These are phyloP conservation scores for Fragilariopsis cylindrus DNA, from an alignment of 108 stramenopile species.

Conservation along the genomic window DNA sequence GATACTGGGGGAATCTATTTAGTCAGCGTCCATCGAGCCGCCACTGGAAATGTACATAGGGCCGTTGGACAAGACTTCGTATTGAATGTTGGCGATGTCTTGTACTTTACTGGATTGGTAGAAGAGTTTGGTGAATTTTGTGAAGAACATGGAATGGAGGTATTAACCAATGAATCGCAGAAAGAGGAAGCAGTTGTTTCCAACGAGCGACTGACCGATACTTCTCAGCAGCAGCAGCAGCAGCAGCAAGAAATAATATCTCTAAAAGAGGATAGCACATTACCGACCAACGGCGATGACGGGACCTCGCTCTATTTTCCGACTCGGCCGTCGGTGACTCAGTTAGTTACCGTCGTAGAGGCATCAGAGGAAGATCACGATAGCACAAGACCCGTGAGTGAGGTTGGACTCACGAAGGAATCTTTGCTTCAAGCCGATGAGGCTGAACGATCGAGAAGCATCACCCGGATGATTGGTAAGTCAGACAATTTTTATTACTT, in stretches of 20 bases:
- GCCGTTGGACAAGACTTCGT: conserved; percentile 90
- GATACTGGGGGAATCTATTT: conserved; percentile 83
- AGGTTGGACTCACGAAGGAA: conserved; percentile 45
- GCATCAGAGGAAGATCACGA: conserved; percentile 1
- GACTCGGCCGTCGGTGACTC: background rate
- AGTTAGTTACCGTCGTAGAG: conserved; percentile 4
- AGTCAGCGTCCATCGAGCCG: conserved; percentile 78
- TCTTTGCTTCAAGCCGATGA: conserved; percentile 49
- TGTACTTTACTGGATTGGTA: conserved; percentile 86
- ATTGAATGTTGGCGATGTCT: conserved; percentile 77
- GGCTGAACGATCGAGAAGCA: conserved; percentile 50
- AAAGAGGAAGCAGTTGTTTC: conserved; percentile 10
- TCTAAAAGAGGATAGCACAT: conserved; percentile 24
- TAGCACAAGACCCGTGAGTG: conserved; percentile 10
- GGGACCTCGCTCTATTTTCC: background rate
- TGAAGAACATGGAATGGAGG: conserved; percentile 79
- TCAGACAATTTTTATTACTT: background rate
- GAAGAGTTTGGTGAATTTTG: conserved; percentile 85
- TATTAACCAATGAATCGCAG: conserved; percentile 73
- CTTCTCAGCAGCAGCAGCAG: background rate
- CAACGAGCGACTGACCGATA: conserved; percentile 7
- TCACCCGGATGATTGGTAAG: conserved; percentile 71
- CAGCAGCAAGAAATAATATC: conserved; percentile 19
- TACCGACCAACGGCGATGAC: background rate
- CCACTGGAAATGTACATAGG: conserved; percentile 80